A percentile compares a stretch with the other conserved stretches of the same genome.
These are phyloP conservation scores for Helianthus tuberosus DNA, from an alignment of 129 eudicot species.

Conservation along the genomic window DNA sequence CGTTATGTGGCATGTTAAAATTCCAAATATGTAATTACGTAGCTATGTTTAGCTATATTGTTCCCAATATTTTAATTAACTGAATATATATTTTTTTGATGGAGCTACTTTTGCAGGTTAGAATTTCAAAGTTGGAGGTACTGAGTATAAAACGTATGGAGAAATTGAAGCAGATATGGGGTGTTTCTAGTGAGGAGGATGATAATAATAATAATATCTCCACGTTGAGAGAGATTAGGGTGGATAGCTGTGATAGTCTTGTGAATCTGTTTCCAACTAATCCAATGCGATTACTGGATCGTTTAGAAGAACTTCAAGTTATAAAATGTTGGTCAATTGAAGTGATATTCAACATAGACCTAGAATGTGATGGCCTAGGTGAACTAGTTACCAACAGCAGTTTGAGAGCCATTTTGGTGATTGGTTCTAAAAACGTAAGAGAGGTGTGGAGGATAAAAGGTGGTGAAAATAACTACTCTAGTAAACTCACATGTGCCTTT, in stretches of 20 bases:
- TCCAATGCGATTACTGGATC: conserved; percentile 1
- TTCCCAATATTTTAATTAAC: too few relatives aligned
- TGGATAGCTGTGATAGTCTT: not conserved
- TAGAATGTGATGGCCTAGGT: not conserved
- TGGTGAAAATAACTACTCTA: not conserved
- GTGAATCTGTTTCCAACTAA: conserved; percentile 22
- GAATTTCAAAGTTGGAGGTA: too few relatives aligned
- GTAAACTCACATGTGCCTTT: not conserved
- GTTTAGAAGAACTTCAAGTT: not conserved
- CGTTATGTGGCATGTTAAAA: too few relatives aligned
- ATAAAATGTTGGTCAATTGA: not conserved
- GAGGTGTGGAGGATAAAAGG: conserved; percentile 26
- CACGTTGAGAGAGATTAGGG: not conserved
- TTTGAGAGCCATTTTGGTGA: conserved; percentile 15
- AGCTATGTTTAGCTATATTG: too few relatives aligned
- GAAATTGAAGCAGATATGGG: conserved; percentile 11
- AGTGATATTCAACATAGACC: conserved; percentile 21
- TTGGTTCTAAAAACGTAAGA: too few relatives aligned
- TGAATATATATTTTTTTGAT: too few relatives aligned
- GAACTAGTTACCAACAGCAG: not conserved
- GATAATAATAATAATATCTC: too few relatives aligned
- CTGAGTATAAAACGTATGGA: too few relatives aligned
- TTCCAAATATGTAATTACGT: too few relatives aligned
- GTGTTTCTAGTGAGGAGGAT: too few relatives aligned
- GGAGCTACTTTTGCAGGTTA: conserved; percentile 12